A percentile compares a stretch with the other conserved stretches of the same genome.
Evolutionary conservation across 306 rosid genomes (phyloP).

Genomic region (Corylus heterophylla): DNA sequence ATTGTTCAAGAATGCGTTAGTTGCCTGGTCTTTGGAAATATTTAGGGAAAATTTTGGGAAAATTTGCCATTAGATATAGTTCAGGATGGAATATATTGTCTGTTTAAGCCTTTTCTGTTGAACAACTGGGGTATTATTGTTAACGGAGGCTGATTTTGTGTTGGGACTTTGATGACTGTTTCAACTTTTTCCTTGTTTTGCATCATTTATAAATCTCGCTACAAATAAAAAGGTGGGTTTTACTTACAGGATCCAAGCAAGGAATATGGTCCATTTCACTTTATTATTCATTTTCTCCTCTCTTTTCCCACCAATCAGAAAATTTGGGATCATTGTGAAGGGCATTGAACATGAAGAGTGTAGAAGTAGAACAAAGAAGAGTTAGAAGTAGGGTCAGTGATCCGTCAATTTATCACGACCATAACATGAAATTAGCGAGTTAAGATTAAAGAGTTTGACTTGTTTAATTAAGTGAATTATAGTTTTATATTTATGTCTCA

Average conservation of each 20-base stretch:
- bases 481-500: too few species aligned
- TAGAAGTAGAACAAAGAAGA: too few species aligned
- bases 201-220: background rate
- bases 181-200: background rate
- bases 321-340: background rate
- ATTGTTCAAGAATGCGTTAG: constrained; percentile 44
- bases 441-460: too few species aligned
- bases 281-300: too few species aligned
- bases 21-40: constrained; percentile 43
- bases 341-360: too few species aligned
- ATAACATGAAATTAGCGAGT: too few species aligned
- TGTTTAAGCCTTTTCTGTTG: constrained; percentile 45
- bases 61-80: constrained; percentile 38
- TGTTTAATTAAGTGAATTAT: too few species aligned
- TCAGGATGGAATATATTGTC: constrained; percentile 35
- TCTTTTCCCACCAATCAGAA: background rate
- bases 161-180: constrained; percentile 28
- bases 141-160: constrained; percentile 51
- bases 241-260: too few species aligned
- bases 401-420: too few species aligned
- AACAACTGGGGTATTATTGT: constrained; percentile 40
- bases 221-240: too few species aligned
- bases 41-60: constrained; percentile 57
- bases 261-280: too few species aligned
- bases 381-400: too few species aligned